phyloP scores from a whole-genome alignment of 2,329 filamentous ascomycete species.

The Monosporascus sp. region DNA sequence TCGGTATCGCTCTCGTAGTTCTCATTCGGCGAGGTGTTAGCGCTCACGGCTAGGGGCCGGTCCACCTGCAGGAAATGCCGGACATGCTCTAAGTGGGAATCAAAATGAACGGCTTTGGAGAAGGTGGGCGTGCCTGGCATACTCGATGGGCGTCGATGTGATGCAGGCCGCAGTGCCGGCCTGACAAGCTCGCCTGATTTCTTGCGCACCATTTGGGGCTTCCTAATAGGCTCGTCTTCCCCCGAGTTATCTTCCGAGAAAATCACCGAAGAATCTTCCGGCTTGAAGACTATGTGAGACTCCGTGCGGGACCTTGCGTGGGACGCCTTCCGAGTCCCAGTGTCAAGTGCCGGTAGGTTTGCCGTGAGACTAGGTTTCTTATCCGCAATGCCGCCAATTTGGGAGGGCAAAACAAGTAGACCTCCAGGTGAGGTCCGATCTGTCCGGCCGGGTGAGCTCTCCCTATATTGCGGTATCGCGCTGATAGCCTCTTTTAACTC shows the following conservation, averaged over 20 bases:
- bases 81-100: slow-evolving; percentile 92
- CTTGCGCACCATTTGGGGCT: slow-evolving; percentile 93
- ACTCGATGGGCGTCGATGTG: slow-evolving; percentile 80
- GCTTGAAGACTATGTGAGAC: slow-evolving; percentile 41
- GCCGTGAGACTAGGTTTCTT: slow-evolving; percentile 43
- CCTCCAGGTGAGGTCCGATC: slow-evolving; percentile 32
- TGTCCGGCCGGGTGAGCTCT: slow-evolving; percentile 47
- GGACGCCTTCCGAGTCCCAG: slow-evolving; percentile 35
- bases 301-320: slow-evolving; percentile 55
- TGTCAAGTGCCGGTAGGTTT: slow-evolving; percentile 37
- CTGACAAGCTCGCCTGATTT: slow-evolving; percentile 97
- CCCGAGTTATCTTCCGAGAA: slow-evolving; percentile 60
- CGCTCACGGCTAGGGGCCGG: slow-evolving; percentile 90
- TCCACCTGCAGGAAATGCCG: slow-evolving; percentile 94
- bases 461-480: slow-evolving; percentile 64
- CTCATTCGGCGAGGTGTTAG: slow-evolving; percentile 85
- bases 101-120: slow-evolving; percentile 96
- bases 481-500: slow-evolving; percentile 80
- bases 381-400: slow-evolving; percentile 26
- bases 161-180: slow-evolving; percentile 77
- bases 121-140: slow-evolving; percentile 97
- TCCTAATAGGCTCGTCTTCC: slow-evolving; percentile 50
- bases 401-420: slow-evolving; percentile 31
- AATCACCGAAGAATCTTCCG: slow-evolving; percentile 44
- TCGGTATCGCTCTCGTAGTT: slow-evolving; percentile 81